phyloP scores from a whole-genome alignment of 257 asterid genomes.

The Oldenlandia corymbosa region DNA sequence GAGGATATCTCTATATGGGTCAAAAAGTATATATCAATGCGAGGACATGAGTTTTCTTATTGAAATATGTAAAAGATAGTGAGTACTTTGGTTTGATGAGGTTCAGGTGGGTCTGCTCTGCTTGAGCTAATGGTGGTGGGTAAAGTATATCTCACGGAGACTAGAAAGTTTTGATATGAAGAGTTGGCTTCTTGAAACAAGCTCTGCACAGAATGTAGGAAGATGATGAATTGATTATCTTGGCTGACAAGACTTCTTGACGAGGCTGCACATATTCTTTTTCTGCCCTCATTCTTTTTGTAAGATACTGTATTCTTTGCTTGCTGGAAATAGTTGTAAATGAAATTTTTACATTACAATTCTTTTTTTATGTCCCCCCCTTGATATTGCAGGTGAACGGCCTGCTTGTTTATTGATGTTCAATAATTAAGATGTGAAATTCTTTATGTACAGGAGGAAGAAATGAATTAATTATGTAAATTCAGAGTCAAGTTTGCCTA shows the following conservation, averaged over 20 bases:
- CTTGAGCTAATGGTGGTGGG: not conserved
- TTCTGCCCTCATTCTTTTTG: constrained; percentile 9
- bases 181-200: not conserved
- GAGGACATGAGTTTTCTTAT: constrained; percentile 79
- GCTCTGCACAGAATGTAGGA: not conserved
- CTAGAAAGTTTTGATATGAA: not conserved
- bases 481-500: not conserved
- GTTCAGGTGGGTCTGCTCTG: not conserved
- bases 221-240: not conserved
- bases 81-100: not conserved
- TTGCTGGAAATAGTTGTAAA: not conserved
- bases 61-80: constrained; percentile 9
- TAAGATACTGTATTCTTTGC: not conserved
- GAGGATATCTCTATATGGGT: constrained; percentile 86
- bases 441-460: constrained; percentile 6
- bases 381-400: constrained; percentile 1
- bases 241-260: not conserved
- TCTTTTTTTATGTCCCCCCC: not conserved
- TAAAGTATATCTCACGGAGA: not conserved
- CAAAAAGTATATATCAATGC: constrained; percentile 71
- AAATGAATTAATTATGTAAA: constrained; percentile 1
- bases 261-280: constrained; percentile 2
- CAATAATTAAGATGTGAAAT: not conserved
- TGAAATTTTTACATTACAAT: no score
- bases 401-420: constrained; percentile 3